phyloP scores from a whole-genome alignment of 176 grass and related monocot genomes.

The Musa schizocarpa region DNA sequence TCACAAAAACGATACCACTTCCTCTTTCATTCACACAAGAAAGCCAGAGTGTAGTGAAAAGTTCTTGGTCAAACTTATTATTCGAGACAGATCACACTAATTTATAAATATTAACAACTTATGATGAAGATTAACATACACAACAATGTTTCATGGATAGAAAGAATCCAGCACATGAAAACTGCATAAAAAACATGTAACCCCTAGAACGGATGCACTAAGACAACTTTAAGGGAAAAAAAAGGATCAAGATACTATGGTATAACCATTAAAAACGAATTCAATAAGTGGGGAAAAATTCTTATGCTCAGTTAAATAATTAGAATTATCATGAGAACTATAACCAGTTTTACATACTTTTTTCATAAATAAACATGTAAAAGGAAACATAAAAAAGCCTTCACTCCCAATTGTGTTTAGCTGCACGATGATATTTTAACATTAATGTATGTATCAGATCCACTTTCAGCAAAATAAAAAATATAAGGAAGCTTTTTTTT shows the following conservation, averaged over 20 bases:
- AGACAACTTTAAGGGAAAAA: not conserved
- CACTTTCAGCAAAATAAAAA: not conserved
- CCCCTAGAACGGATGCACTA: not conserved
- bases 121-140: not conserved
- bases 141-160: not conserved
- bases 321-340: not conserved
- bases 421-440: not conserved
- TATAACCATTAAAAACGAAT: not conserved
- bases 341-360: not conserved
- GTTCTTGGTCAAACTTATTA: not conserved
- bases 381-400: not conserved
- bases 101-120: not conserved
- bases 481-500: not conserved
- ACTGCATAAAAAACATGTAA: not conserved
- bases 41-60: not conserved
- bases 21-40: not conserved
- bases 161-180: not conserved
- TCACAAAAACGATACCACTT: not conserved
- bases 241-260: not conserved
- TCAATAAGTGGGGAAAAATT: not conserved
- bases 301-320: not conserved
- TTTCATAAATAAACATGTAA: not conserved
- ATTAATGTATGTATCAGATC: not conserved
- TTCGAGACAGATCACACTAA: not conserved
- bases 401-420: not conserved